Conservation (phyloP, 1,284 basidiomycete genomes). For the Leccinum holopus region DNA sequence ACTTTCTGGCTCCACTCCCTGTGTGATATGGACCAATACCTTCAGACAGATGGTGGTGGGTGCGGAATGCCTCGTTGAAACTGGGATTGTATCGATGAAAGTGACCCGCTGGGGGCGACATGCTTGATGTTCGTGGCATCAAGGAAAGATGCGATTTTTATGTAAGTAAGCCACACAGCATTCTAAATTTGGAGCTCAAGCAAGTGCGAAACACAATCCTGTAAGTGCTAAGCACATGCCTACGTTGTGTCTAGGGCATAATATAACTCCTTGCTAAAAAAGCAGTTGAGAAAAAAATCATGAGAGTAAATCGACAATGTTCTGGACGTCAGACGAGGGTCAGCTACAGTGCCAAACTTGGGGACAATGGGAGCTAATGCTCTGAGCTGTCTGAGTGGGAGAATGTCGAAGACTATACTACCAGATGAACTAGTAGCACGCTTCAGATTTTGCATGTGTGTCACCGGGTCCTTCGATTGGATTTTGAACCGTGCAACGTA, state of each 20-base stretch:
- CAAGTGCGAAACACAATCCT: neutral
- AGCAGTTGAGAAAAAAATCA: too few species aligned
- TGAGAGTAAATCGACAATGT: too few species aligned
- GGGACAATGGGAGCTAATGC: too few species aligned
- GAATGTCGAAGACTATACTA: neutral
- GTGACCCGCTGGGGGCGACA: neutral
- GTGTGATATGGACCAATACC: neutral
- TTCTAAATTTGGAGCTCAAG: neutral
- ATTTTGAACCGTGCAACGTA: neutral
- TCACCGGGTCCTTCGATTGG: neutral
- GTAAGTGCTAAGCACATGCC: neutral
- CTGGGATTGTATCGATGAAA: neutral
- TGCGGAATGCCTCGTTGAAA: neutral
- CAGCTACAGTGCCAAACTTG: too few species aligned
- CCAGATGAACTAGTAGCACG: neutral
- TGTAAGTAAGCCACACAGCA: too few species aligned
- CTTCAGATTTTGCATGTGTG: neutral
- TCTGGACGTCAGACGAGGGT: too few species aligned
- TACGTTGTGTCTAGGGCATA: neutral
- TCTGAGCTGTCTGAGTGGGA: too few species aligned
- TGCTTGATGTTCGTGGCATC: neutral
- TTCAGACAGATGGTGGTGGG: neutral
- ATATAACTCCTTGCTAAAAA: constrained; percentile 9
- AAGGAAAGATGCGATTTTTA: too few species aligned
- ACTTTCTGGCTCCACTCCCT: neutral